phyloP scores from a whole-genome alignment of 2,329 filamentous ascomycete species.

The Trichoderma harzianum region DNA sequence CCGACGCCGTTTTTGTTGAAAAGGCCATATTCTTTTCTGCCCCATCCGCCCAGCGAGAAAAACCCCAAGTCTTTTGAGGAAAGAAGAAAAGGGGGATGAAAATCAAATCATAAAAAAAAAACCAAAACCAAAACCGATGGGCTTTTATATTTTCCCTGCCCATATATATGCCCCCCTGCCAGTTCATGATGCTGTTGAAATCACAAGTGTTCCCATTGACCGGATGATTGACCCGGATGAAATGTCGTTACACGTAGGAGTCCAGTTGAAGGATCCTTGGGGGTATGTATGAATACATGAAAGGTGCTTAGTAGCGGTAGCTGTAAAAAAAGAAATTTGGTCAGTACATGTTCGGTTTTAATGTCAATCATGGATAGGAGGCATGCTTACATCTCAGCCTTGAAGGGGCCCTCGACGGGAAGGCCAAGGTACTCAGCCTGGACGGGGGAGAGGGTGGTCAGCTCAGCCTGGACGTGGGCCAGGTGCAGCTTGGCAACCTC shows the following conservation, averaged over 20 bases:
- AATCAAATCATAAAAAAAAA: neutral
- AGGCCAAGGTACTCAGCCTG: conserved; percentile 96
- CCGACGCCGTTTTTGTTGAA: conserved; percentile 41
- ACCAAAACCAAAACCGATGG: conserved; percentile 23
- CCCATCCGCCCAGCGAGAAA: conserved; percentile 30
- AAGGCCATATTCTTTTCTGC: conserved; percentile 38
- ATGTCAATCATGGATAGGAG: neutral
- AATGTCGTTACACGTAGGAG: conserved; percentile 36
- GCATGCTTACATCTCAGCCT: conserved; percentile 77
- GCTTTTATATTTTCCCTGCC: conserved; percentile 30
- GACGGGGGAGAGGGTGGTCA: conserved; percentile 76
- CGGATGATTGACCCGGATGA: conserved; percentile 29
- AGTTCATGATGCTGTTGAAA: conserved; percentile 46
- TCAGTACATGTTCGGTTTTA: conserved; percentile 18
- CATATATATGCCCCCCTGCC: conserved; percentile 35
- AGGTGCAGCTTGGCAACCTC: conserved; percentile 95
- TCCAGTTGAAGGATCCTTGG: conserved; percentile 40
- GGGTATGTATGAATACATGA: conserved; percentile 32
- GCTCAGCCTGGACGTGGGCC: conserved; percentile 88
- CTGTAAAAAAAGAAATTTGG: conserved; percentile 20
- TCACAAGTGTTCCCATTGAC: conserved; percentile 37
- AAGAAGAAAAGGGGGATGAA: neutral
- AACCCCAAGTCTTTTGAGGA: conserved; percentile 24
- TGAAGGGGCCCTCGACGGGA: conserved; percentile 84
- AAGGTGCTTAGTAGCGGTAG: conserved; percentile 44